Evolutionary conservation across 768 basidiomycete species (phyloP).

Genomic region (Crassisporium funariophilum): DNA sequence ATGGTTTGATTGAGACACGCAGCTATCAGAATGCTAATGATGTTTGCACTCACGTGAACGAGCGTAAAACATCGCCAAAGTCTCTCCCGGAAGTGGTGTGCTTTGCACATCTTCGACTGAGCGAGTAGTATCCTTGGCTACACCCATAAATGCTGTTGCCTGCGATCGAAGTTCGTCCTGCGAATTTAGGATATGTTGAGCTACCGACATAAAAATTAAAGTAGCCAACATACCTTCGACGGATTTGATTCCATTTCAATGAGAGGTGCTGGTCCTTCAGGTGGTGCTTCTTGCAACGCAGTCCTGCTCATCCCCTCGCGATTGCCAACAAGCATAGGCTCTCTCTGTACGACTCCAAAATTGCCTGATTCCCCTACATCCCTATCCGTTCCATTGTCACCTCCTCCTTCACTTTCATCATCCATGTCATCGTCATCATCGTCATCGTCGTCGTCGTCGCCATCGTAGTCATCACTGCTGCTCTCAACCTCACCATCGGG

Average conservation of each 20-base stretch:
- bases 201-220: background rate
- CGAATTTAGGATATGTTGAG: background rate
- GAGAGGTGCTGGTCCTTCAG: background rate
- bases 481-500: constrained; percentile 62
- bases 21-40: background rate
- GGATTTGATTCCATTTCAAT: background rate
- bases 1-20: constrained; percentile 23
- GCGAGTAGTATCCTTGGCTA: constrained; percentile 55
- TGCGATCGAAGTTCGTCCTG: constrained; percentile 36
- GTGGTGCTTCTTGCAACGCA: background rate
- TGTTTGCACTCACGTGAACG: constrained; percentile 60
- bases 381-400: constrained; percentile 10
- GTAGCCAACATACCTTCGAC: background rate
- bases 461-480: constrained; percentile 63
- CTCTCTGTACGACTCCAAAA: background rate
- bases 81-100: constrained; percentile 85
- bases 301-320: too few species aligned
- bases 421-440: constrained; percentile 48
- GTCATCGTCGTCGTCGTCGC: constrained; percentile 58
- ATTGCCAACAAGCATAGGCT: too few species aligned
- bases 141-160: constrained; percentile 57
- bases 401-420: constrained; percentile 29
- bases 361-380: constrained; percentile 9
- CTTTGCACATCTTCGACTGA: constrained; percentile 69
- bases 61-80: constrained; percentile 80